phyloP scores from a whole-genome alignment of 495 filamentous ascomycete genomes.

The Aspergillus steynii region DNA sequence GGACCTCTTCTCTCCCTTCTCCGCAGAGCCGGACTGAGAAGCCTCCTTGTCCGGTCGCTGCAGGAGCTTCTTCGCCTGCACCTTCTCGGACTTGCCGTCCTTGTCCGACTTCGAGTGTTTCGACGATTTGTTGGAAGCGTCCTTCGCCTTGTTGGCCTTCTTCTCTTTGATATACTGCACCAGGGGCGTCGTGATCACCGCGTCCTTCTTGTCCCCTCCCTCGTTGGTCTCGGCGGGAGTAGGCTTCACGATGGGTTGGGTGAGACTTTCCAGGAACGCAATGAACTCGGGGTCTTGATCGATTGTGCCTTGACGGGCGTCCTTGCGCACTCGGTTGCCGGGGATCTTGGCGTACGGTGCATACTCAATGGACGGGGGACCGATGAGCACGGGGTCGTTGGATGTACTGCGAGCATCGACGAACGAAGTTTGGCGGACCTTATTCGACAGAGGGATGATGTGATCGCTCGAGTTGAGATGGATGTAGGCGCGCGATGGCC shows the following conservation, averaged over 20 bases:
- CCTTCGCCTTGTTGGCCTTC: slow-evolving; percentile 85
- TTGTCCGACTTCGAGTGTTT: slow-evolving; percentile 63
- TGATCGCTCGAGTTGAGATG: slow-evolving; percentile 65
- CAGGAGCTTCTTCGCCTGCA: slow-evolving; percentile 50
- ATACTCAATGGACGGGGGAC: slow-evolving; percentile 76
- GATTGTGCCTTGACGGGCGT: slow-evolving; percentile 89
- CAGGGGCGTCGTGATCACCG: slow-evolving; percentile 79
- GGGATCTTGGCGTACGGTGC: slow-evolving; percentile 81
- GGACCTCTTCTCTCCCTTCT: slow-evolving; percentile 55
- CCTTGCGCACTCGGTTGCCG: slow-evolving; percentile 64
- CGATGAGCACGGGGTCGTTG: slow-evolving; percentile 66
- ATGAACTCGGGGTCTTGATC: slow-evolving; percentile 96
- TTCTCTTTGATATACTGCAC: slow-evolving; percentile 89
- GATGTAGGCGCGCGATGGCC: slow-evolving; percentile 75
- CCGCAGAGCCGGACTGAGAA: slow-evolving; percentile 28
- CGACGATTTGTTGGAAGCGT: slow-evolving; percentile 53
- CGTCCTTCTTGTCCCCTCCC: slow-evolving; percentile 57
- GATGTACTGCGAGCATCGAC: slow-evolving; percentile 71
- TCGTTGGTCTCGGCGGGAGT: slow-evolving; percentile 53
- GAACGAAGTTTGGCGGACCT: slow-evolving; percentile 64
- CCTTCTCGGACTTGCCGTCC: slow-evolving; percentile 58
- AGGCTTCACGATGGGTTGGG: slow-evolving; percentile 67
- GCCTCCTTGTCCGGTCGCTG: slow-evolving; percentile 48
- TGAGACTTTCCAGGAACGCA: slow-evolving; percentile 82
- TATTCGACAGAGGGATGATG: slow-evolving; percentile 61